Percentiles rank a stretch among this genome's conserved stretches.
Conservation (phyloP, 1,284 basidiomycete genomes). For the Austropuccinia psidii region DNA sequence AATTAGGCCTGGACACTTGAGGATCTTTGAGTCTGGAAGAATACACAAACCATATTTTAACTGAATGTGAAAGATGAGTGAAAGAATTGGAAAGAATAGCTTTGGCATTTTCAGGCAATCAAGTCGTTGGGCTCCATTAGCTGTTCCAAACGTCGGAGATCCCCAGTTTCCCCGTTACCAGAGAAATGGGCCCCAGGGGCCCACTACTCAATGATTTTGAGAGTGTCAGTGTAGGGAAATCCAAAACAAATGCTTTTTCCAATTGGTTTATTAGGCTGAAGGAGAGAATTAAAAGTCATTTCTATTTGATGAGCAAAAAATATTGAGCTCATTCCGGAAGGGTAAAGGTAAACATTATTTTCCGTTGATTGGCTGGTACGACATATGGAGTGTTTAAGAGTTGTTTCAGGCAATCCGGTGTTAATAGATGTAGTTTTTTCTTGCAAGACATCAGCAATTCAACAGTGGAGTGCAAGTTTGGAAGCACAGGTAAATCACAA, state of each 20-base stretch:
- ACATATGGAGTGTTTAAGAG: conserved; percentile 53
- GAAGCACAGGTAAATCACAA: conserved; percentile 77
- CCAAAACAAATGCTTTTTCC: conserved; percentile 52
- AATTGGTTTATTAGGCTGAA: neutral
- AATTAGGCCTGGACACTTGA: too few species aligned
- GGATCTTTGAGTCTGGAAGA: too few species aligned
- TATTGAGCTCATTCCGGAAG: conserved; percentile 17
- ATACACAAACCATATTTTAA: too few species aligned
- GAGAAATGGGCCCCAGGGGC: conserved; percentile 89
- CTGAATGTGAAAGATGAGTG: too few species aligned
- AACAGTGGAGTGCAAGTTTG: conserved; percentile 73
- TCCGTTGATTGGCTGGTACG: conserved; percentile 50
- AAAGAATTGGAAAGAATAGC: too few species aligned
- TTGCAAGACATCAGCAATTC: conserved; percentile 75
- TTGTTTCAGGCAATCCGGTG: conserved; percentile 41
- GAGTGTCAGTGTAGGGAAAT: conserved; percentile 95
- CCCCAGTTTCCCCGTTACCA: conserved; percentile 68
- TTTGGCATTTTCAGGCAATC: too few species aligned
- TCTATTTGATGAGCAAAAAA: conserved; percentile 12
- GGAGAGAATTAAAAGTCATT: neutral
- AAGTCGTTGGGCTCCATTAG: conserved; percentile 55
- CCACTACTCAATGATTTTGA: conserved; percentile 94
- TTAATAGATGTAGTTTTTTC: conserved; percentile 50
- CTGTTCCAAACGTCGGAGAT: conserved; percentile 65
- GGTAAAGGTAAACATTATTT: conserved; percentile 52